Evolutionary conservation across 257 asterid genomes (phyloP), one percentile per base, ranked within the genome.

Genomic region (Solanum rostratum): DNA sequence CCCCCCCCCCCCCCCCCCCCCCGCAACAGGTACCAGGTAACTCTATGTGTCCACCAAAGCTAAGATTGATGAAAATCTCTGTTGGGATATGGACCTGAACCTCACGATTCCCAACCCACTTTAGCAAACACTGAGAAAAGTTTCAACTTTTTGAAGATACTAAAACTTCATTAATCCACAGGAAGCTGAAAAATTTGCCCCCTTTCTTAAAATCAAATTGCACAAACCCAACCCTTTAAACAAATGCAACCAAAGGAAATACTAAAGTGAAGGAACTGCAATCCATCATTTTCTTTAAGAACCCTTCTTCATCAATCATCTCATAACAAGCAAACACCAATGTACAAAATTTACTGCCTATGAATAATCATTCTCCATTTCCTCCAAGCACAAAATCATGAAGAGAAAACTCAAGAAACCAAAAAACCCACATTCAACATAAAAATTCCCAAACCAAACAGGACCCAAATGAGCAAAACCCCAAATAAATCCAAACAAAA

Each of bases 401-500:
- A 33, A 52, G 4, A 54, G 52, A 54, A 30, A 80, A 7, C 30
- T 45, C 24, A 55, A 3, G 19, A 19, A 81, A 11, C 19, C 3
- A 55, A 30, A 12, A 63, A 3, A 30, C 8, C 33, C 30, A 45
- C 80, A 83, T 24, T 83, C 62, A 82, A 62, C 43, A 82, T 30
- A 45, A 29, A 71, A n/a, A 3, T n/a, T 46, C 6, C 52, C n/a
- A 50, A 79, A 57, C 12, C 10, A 65, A 46, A 45, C 57, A 45
- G 20, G 46, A 74, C 59, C 59, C 59, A 52, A 60, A 76, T n/a
- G 37, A 30, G 9, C 27, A 79, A 27, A 68, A 69, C 29, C 69
- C 74, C 79, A 66, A 81, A 88, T 71, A 85, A 62, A 88, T 37
- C 76, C 16, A 88, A 49, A 87, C 16, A 73, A 87, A 88, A 88